Evolutionary conservation across 768 basidiomycete species (phyloP).

Genomic region (Rhizopogon vesiculosus): DNA sequence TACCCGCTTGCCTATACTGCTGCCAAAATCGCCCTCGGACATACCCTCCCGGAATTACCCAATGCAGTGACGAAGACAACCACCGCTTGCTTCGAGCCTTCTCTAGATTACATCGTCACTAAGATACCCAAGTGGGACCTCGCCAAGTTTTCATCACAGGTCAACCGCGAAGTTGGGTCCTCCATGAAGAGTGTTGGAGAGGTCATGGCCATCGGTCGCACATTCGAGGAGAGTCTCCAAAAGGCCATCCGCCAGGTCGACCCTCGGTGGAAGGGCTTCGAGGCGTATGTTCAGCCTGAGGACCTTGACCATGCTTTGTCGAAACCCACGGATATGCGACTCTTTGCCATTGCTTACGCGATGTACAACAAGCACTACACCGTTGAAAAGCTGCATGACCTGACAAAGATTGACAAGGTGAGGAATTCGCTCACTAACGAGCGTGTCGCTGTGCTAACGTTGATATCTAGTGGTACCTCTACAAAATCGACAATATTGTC

Average conservation of each 20-base stretch:
- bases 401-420: conserved; percentile 98
- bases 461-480: conserved; percentile 79
- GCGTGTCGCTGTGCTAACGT: not conserved
- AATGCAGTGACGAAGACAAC: conserved; percentile 99
- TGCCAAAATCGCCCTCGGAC: conserved; percentile 96
- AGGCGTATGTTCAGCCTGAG: conserved; percentile 86
- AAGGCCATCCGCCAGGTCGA: conserved; percentile 98
- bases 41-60: conserved; percentile 95
- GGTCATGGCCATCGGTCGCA: conserved; percentile 99
- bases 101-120: conserved; percentile 97
- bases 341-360: conserved; percentile 96
- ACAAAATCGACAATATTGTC: conserved; percentile 99
- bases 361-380: conserved; percentile 93
- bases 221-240: conserved; percentile 97
- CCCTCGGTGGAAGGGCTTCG: conserved; percentile 95
- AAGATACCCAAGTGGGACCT: conserved; percentile 99
- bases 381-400: conserved; percentile 83
- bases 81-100: conserved; percentile 98
- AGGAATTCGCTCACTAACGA: conserved; percentile 5
- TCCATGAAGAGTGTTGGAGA: conserved; percentile 99
- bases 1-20: conserved; percentile 99
- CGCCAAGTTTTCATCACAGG: conserved; percentile 93
- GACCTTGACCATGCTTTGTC: conserved; percentile 77
- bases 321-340: conserved; percentile 89
- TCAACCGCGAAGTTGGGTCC: conserved; percentile 91